Evolutionary conservation across 2,329 filamentous ascomycete genomes (phyloP), one percentile per base, ranked within the genome.

Genomic region (Phoma sp.): DNA sequence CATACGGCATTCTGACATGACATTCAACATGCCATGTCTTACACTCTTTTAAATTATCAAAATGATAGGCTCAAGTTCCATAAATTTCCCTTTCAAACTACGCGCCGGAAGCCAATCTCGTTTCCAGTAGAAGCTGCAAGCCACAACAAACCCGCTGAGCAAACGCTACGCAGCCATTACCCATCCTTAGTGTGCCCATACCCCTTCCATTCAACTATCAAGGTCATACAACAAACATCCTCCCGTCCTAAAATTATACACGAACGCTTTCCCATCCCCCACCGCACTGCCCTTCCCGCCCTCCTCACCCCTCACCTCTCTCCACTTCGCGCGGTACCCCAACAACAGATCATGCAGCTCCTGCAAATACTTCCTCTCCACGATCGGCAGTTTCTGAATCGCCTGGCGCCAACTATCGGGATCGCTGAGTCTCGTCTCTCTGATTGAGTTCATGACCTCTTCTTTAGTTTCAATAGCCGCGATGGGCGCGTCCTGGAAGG

Each of bases 171-270:
- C 17, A 21, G 19, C 17, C 13, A 12, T 24, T 1, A 9, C 8
- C 12, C 7, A 15, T 2, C 6, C 21, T 5, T 17, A 19, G 6
- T 25, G 6, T 21, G n/a, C n/a, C 6, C n/a, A 15, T 12, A 38
- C 8, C 4, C 19, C 6, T 13, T 21, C 17, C 21, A 12, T 19
- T 71, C 55, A 75, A 41, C 54, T 68, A 46, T 74, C 81, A 57
- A 97, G 76, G 76, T 96, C 92, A 74, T 96, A 96, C 71, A 94
- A 91, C 45, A 96, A 83, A 72, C 91, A 93, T 55, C 84, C 88
- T 0, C 89, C 90, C 9, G 91, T 96, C 56, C 92, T 82, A 67
- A 96, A 96, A 68, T 96, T 96, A 77, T 96, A 96, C 47, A 97
- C 84, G 76, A 96, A 96, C 10, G 91, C 90, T 72, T 93, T 90